Conservation (phyloP, 345 rosid genomes). For the Citrus mangshanensis region DNA sequence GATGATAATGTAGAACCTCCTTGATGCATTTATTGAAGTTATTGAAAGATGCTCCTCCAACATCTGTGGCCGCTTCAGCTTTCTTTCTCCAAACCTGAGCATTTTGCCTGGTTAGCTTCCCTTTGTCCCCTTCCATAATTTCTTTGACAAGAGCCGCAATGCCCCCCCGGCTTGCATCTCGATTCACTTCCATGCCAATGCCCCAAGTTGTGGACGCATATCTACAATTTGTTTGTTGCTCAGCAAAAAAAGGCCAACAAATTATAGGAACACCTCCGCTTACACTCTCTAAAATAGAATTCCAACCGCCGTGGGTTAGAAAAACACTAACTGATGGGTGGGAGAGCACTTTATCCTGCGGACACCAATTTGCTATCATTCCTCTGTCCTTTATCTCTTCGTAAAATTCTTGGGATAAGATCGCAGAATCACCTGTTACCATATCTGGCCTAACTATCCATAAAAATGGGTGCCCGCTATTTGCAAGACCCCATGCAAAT, state of each 20-base stretch:
- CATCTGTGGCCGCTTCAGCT: background rate
- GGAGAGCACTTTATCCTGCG: conserved; percentile 20
- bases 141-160: conserved; percentile 10
- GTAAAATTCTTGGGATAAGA: conserved; percentile 12
- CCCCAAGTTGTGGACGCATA: conserved; percentile 26
- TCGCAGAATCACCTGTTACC: background rate
- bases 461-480: conserved; percentile 10
- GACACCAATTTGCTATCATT: conserved; percentile 19
- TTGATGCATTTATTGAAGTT: conserved; percentile 11
- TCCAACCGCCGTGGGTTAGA: conserved; percentile 29
- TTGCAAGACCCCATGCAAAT: conserved; percentile 25
- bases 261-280: conserved; percentile 18
- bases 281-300: conserved; percentile 19
- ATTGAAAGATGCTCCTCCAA: conserved; percentile 17
- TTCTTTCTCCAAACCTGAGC: conserved; percentile 15
- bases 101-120: conserved; percentile 6
- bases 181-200: conserved; percentile 20
- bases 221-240: conserved; percentile 29
- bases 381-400: conserved; percentile 23
- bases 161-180: conserved; percentile 20
- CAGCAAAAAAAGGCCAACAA: conserved; percentile 32
- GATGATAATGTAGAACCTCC: too few species aligned
- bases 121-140: conserved; percentile 11
- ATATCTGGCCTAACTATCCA: background rate
- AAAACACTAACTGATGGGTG: conserved; percentile 24